Percentiles rank a stretch among this genome's conserved stretches.
Evolutionary conservation across 1,284 basidiomycete species (phyloP).

Genomic region (Melampsora americana): DNA sequence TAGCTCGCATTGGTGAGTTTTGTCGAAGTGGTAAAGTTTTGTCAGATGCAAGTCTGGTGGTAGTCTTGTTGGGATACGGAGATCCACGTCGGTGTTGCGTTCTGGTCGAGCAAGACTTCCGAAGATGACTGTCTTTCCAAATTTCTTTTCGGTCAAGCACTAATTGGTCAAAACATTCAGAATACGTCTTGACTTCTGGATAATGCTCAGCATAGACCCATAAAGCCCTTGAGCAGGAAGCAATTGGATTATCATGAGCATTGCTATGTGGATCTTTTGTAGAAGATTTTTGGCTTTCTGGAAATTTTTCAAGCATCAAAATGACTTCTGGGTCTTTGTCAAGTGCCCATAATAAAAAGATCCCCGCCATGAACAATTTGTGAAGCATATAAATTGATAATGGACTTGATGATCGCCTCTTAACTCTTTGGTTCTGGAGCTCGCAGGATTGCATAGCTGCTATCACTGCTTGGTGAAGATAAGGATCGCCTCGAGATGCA

Average conservation of each 20-base stretch:
- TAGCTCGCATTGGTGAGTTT: too few species aligned
- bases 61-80: background rate
- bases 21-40: too few species aligned
- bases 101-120: background rate
- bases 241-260: background rate
- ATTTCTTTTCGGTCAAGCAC: background rate
- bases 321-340: slow-evolving; percentile 27
- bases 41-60: too few species aligned
- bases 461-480: slow-evolving; percentile 21
- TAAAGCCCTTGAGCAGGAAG: slow-evolving; percentile 26
- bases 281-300: background rate
- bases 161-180: slow-evolving; percentile 34
- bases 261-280: background rate
- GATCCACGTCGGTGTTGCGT: background rate
- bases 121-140: background rate
- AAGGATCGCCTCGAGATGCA: slow-evolving; percentile 16
- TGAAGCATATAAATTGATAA: slow-evolving; percentile 36
- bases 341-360: slow-evolving; percentile 29
- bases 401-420: slow-evolving; percentile 12
- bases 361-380: slow-evolving; percentile 35
- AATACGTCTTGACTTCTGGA: slow-evolving; percentile 25
- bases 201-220: slow-evolving; percentile 36
- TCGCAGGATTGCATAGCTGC: slow-evolving; percentile 35
- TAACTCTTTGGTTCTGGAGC: slow-evolving; percentile 26
- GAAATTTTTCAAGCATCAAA: background rate